phyloP scores from a whole-genome alignment of 177 flowering plant species.

The Telopea speciosissima region DNA sequence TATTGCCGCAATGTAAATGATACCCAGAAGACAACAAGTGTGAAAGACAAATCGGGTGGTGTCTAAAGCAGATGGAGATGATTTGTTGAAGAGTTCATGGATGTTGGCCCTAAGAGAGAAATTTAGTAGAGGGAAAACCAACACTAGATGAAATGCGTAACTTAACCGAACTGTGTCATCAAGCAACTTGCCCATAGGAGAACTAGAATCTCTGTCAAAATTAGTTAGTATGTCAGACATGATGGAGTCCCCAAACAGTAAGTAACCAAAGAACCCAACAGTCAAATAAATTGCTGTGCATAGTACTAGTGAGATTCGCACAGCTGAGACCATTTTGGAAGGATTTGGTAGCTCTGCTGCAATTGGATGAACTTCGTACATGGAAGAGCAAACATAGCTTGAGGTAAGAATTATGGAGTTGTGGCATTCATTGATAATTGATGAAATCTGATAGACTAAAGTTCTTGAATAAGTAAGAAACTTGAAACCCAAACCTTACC shows the following conservation, averaged over 20 bases:
- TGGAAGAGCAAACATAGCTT: not conserved
- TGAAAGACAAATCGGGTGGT: slow-evolving; percentile 41
- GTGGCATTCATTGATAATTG: not conserved
- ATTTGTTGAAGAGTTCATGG: slow-evolving; percentile 63
- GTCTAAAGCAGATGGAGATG: slow-evolving; percentile 34
- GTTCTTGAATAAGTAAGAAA: too few species aligned
- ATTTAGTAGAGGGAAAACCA: slow-evolving; percentile 83
- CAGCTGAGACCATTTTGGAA: slow-evolving; percentile 54
- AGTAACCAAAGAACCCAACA: slow-evolving; percentile 74
- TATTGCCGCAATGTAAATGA: slow-evolving; percentile 55
- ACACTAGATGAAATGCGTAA: slow-evolving; percentile 79
- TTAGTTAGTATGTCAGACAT: slow-evolving; percentile 71
- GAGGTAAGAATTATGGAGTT: not conserved
- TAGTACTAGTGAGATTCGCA: slow-evolving; percentile 54
- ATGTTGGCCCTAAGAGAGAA: slow-evolving; percentile 68
- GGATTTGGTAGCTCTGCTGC: slow-evolving; percentile 55
- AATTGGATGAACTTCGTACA: slow-evolving; percentile 80
- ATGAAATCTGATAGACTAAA: not conserved
- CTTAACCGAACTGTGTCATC: slow-evolving; percentile 69
- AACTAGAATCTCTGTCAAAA: slow-evolving; percentile 48
- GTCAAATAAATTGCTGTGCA: slow-evolving; percentile 63
- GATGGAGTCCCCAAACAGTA: slow-evolving; percentile 72
- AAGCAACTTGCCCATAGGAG: slow-evolving; percentile 40
- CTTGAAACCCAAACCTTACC: slow-evolving; percentile 37
- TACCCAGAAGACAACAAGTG: slow-evolving; percentile 36